Evolutionary conservation across 2,329 filamentous ascomycete species (phyloP).

Genomic region (Plectosphaerella cucumerina): DNA sequence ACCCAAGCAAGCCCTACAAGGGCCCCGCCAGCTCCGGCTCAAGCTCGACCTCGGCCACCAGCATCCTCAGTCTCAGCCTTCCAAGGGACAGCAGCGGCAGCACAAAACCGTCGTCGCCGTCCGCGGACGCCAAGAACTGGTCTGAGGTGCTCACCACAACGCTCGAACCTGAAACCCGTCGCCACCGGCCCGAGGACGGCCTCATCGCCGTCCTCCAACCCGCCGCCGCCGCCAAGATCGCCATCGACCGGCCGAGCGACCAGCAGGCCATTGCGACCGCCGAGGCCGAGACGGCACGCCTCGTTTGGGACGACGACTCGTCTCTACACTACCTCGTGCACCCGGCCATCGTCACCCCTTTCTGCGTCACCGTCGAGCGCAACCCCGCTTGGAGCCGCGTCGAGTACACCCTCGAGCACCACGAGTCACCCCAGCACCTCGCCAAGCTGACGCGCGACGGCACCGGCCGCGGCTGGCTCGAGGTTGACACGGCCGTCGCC

Average conservation of each 20-base stretch:
- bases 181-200: conserved; percentile 54
- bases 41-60: conserved; percentile 21
- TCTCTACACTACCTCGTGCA: conserved; percentile 59
- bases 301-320: conserved; percentile 67
- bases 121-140: conserved; percentile 44
- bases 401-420: conserved; percentile 63
- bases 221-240: conserved; percentile 57
- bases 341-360: conserved; percentile 58
- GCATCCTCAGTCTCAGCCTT: conserved; percentile 20
- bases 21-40: conserved; percentile 29
- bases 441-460: conserved; percentile 58
- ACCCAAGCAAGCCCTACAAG: conserved; percentile 55
- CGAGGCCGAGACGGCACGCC: conserved; percentile 63
- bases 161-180: conserved; percentile 50
- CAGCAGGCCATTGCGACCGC: conserved; percentile 57
- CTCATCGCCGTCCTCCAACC: conserved; percentile 68
- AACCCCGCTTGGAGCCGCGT: conserved; percentile 55
- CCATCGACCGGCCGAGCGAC: conserved; percentile 56
- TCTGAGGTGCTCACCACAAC: conserved; percentile 54
- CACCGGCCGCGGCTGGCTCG: conserved; percentile 54
- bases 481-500: conserved; percentile 58
- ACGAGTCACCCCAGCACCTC: conserved; percentile 56
- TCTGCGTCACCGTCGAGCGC: conserved; percentile 55
- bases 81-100: conserved; percentile 21
- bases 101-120: background rate